Evolutionary conservation across 495 filamentous ascomycete genomes (phyloP).

Genomic region (Penicillium fimorum): DNA sequence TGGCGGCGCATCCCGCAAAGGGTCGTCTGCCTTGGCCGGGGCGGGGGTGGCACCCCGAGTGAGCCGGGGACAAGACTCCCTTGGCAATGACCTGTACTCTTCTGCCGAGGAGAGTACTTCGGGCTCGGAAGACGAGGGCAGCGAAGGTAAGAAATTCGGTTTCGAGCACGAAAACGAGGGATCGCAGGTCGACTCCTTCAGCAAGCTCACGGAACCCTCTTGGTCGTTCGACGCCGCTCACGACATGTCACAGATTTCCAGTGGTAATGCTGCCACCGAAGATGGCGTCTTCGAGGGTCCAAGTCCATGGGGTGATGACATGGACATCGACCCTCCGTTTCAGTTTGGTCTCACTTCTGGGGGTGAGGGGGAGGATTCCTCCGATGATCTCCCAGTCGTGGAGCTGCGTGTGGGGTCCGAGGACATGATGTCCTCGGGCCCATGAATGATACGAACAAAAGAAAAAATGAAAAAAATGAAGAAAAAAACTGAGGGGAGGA

Average conservation of each 20-base stretch:
- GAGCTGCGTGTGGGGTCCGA: constrained; percentile 46
- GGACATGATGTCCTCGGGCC: constrained; percentile 31
- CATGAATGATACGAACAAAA: constrained; percentile 11
- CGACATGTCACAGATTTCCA: constrained; percentile 34
- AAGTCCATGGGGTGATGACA: constrained; percentile 34
- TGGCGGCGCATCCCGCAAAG: constrained; percentile 81
- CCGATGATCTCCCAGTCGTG: constrained; percentile 46
- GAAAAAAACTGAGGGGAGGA: not conserved
- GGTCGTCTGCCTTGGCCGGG: constrained; percentile 77
- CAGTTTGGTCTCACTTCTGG: constrained; percentile 1
- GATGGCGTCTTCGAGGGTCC: constrained; percentile 36
- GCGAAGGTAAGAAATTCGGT: constrained; percentile 35
- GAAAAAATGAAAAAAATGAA: not conserved
- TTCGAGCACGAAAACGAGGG: constrained; percentile 22
- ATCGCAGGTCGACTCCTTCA: constrained; percentile 23
- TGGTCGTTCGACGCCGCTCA: constrained; percentile 43
- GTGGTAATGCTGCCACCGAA: constrained; percentile 26
- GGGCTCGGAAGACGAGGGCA: constrained; percentile 3
- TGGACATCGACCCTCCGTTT: constrained; percentile 33
- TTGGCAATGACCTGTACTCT: constrained; percentile 26
- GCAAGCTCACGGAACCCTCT: constrained; percentile 27
- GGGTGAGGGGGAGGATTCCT: constrained; percentile 31
- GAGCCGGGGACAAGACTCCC: constrained; percentile 44
- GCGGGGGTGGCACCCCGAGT: constrained; percentile 69
- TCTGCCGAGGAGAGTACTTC: constrained; percentile 8